phyloP scores from a whole-genome alignment of 208 protist genomes.

The Leishmania mexicana region DNA sequence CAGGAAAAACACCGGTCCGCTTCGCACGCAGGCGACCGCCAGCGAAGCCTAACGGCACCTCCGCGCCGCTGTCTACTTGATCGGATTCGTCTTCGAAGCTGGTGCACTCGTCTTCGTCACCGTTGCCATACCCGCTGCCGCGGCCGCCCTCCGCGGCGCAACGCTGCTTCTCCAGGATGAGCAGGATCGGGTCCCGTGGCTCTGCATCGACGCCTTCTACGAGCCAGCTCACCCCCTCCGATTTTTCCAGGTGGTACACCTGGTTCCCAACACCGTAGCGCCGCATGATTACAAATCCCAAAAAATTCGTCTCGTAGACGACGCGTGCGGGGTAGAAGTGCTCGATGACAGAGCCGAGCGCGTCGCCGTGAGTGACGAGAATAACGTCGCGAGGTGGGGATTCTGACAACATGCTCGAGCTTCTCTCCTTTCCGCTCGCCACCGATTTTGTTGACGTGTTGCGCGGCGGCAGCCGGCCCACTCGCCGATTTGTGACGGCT shows the following conservation, averaged over 20 bases:
- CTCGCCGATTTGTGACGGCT: slow-evolving; percentile 2
- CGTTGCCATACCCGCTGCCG: neutral
- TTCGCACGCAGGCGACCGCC: slow-evolving; percentile 11
- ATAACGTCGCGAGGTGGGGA: slow-evolving; percentile 33
- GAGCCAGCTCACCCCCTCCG: slow-evolving; percentile 66
- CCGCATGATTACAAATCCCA: slow-evolving; percentile 77
- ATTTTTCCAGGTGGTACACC: slow-evolving; percentile 52
- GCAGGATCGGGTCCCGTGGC: slow-evolving; percentile 29
- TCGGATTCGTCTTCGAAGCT: slow-evolving; percentile 20
- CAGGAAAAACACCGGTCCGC: neutral
- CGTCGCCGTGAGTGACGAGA: slow-evolving; percentile 85
- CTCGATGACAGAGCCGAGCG: slow-evolving; percentile 58
- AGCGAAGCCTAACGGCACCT: slow-evolving; percentile 13
- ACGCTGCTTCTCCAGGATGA: slow-evolving; percentile 17
- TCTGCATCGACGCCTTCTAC: slow-evolving; percentile 45
- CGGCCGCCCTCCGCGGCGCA: neutral
- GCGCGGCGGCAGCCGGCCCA: neutral
- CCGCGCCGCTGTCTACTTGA: slow-evolving; percentile 13
- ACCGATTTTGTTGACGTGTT: neutral
- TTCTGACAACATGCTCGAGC: neutral
- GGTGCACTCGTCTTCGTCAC: neutral
- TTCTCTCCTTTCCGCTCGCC: neutral
- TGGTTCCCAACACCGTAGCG: slow-evolving; percentile 26
- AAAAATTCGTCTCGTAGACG: slow-evolving; percentile 76
- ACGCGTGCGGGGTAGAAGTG: slow-evolving; percentile 68